Conservation (phyloP, 2,329 filamentous ascomycete genomes). For the Aspergillus phoenicis region DNA sequence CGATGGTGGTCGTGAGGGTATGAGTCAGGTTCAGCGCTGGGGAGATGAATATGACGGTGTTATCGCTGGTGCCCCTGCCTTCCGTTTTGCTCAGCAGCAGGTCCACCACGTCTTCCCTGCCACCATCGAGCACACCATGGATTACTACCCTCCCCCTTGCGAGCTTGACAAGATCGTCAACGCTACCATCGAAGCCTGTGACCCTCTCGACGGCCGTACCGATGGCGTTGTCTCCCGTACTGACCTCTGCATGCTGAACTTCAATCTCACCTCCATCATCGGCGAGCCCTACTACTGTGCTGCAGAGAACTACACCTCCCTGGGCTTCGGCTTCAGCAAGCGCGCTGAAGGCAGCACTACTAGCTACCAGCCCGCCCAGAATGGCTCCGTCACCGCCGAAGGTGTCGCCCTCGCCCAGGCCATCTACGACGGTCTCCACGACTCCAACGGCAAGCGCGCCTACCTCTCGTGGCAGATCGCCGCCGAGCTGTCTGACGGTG, state of each 20-base stretch:
- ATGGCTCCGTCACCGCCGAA: constrained; percentile 32
- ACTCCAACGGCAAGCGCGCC: constrained; percentile 43
- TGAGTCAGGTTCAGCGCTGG: constrained; percentile 56
- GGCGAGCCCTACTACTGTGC: constrained; percentile 52
- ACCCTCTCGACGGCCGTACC: constrained; percentile 56
- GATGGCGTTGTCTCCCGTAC: constrained; percentile 58
- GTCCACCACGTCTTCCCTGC: constrained; percentile 45
- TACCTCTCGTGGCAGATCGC: constrained; percentile 43
- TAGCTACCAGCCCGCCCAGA: constrained; percentile 35
- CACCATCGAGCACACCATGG: constrained; percentile 43
- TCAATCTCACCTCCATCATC: constrained; percentile 50
- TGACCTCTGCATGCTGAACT: constrained; percentile 52
- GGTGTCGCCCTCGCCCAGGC: constrained; percentile 38
- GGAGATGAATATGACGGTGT: constrained; percentile 52
- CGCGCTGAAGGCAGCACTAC: constrained; percentile 27
- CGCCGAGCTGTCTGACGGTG: constrained; percentile 31
- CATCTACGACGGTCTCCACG: constrained; percentile 47
- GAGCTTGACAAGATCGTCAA: constrained; percentile 47
- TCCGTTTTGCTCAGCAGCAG: constrained; percentile 50
- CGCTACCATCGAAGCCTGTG: constrained; percentile 57
- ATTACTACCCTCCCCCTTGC: constrained; percentile 47
- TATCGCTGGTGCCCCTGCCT: constrained; percentile 51
- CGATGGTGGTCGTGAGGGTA: constrained; percentile 58
- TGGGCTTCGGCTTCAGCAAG: constrained; percentile 35
- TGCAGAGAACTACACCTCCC: constrained; percentile 31